Conservation (phyloP, 2,329 filamentous ascomycete genomes). For the Venturia nashicola region DNA sequence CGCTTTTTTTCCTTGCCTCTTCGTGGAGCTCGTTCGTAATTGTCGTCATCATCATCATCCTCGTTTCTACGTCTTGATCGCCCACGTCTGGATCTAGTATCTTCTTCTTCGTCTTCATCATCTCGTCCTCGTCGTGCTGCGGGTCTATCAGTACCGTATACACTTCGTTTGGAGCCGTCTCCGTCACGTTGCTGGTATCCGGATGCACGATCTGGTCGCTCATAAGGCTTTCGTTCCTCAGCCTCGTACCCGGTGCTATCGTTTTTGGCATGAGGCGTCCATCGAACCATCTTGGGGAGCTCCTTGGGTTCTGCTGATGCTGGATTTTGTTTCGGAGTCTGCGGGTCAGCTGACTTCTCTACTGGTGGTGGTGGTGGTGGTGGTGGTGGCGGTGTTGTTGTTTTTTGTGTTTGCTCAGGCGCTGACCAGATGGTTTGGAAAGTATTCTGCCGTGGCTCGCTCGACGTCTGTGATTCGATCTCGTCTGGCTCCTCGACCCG, state of each 20-base stretch:
- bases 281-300: not conserved
- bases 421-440: not conserved
- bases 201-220: not conserved
- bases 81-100: not conserved
- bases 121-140: not conserved
- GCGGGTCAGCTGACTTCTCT: not conserved
- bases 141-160: not conserved
- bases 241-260: not conserved
- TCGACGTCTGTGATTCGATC: not conserved
- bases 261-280: not conserved
- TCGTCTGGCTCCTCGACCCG: not conserved
- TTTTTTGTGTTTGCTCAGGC: not conserved
- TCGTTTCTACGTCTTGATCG: not conserved
- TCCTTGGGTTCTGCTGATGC: not conserved
- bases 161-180: not conserved
- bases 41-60: not conserved
- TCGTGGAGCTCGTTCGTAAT: not conserved
- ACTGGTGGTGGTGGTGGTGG: not conserved
- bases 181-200: not conserved
- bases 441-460: not conserved
- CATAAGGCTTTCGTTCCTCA: not conserved
- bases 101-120: not conserved
- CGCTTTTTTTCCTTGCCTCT: not conserved
- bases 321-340: not conserved
- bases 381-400: too few relatives aligned